Evolutionary conservation across 768 basidiomycete genomes (phyloP).

Genomic region (Kwoniella mangroviensis): DNA sequence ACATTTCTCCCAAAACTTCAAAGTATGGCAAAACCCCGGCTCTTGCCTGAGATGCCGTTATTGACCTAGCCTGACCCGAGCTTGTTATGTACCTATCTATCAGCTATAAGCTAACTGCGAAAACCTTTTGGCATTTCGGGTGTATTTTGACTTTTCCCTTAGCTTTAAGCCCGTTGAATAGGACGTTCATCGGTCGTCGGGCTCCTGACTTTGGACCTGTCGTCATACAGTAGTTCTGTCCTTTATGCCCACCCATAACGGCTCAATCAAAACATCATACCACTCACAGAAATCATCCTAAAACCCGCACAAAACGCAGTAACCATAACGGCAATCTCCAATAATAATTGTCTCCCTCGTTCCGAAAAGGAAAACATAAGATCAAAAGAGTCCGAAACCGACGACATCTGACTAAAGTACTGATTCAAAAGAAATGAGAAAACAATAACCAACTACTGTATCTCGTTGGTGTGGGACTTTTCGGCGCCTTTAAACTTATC

Average conservation of each 20-base stretch:
- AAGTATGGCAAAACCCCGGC: slow-evolving; percentile 2
- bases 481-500: slow-evolving; percentile 8
- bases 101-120: neutral
- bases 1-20: neutral
- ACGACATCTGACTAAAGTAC: too few relatives aligned
- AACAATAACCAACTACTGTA: neutral
- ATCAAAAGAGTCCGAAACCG: too few relatives aligned
- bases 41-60: slow-evolving; percentile 4
- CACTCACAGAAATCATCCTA: neutral
- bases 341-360: too few relatives aligned
- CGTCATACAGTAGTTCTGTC: neutral
- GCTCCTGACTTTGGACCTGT: neutral
- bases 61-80: neutral
- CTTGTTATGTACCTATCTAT: neutral
- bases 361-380: too few relatives aligned
- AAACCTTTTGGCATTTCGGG: slow-evolving; percentile 1
- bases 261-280: neutral
- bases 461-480: neutral
- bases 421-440: neutral
- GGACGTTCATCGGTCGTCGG: slow-evolving; percentile 13
- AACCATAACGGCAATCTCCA: too few relatives aligned
- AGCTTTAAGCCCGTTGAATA: neutral
- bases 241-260: too few relatives aligned
- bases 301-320: too few relatives aligned
- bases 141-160: neutral